Conservation (phyloP, 192 early-diverging fungal species). For the Gaertneriomyces semiglobifer region DNA sequence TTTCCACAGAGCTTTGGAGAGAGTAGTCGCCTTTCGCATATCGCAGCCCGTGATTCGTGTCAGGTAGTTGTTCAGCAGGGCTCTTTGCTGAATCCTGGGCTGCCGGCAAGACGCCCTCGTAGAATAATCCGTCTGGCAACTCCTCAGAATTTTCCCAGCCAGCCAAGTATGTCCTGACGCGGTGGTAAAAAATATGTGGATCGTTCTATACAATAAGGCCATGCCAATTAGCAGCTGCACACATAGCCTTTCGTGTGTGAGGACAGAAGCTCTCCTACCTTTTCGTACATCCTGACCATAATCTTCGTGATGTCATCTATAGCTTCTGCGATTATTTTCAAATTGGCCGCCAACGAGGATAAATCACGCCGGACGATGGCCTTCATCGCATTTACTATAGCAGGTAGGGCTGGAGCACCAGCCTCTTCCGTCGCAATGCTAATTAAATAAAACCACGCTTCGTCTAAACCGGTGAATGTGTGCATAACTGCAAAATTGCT, state of each 20-base stretch:
- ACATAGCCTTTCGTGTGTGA: not conserved
- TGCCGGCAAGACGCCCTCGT: constrained; percentile 71
- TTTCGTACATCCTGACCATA: constrained; percentile 73
- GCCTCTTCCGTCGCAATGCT: constrained; percentile 82
- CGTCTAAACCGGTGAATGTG: constrained; percentile 87
- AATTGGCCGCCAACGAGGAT: constrained; percentile 39
- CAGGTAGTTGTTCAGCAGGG: constrained; percentile 6
- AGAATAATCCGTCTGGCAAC: constrained; percentile 83
- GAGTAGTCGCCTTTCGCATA: not conserved
- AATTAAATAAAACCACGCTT: constrained; percentile 95
- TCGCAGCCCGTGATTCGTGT: constrained; percentile 16
- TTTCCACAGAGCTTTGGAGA: constrained; percentile 7
- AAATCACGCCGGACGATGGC: constrained; percentile 55
- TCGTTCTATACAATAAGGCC: constrained; percentile 51
- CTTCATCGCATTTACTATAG: constrained; percentile 66
- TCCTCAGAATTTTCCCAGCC: constrained; percentile 91
- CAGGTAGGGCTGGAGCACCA: constrained; percentile 65
- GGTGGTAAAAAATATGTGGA: constrained; percentile 92
- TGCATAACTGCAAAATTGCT: constrained; percentile 79
- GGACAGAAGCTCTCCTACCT: constrained; percentile 35
- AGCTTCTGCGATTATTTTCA: constrained; percentile 51
- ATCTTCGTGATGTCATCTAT: constrained; percentile 36
- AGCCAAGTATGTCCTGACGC: constrained; percentile 83
- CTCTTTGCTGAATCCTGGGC: constrained; percentile 2
- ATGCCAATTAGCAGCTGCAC: not conserved